phyloP scores from a whole-genome alignment of 345 rosid genomes.

The Euclidium syriacum region DNA sequence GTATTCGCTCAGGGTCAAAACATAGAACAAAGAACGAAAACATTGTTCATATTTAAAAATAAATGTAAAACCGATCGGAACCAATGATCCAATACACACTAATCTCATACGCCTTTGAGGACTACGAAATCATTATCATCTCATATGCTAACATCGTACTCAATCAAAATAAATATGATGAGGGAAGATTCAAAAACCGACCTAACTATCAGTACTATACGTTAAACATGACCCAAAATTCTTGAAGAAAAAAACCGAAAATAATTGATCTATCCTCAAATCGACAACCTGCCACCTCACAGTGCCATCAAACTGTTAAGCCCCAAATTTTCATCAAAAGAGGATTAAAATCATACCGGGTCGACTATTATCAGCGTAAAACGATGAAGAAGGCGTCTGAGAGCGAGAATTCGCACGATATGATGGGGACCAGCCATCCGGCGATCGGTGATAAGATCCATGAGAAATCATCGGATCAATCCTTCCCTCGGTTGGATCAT shows the following conservation, averaged over 20 bases:
- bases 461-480: slow-evolving; percentile 21
- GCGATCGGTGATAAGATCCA: slow-evolving; percentile 13
- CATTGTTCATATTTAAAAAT: no score
- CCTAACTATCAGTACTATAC: background rate
- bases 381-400: slow-evolving; percentile 10
- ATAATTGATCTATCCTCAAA: background rate
- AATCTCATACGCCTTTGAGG: background rate
- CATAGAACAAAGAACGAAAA: background rate
- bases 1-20: background rate
- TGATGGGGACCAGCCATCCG: slow-evolving; percentile 15
- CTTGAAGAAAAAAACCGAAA: background rate
- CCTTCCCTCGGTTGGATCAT: slow-evolving; percentile 10
- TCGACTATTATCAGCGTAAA: slow-evolving; percentile 9
- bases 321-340: background rate
- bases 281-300: background rate
- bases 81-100: background rate
- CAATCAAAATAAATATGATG: background rate
- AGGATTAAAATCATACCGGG: slow-evolving; percentile 13
- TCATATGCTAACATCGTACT: background rate
- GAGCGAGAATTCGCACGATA: slow-evolving; percentile 1
- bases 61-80: background rate
- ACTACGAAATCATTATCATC: background rate
- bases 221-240: no score
- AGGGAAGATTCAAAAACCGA: background rate
- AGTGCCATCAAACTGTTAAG: background rate